Evolutionary conservation across 768 basidiomycete species (phyloP), one percentile per base, ranked within the genome.

Genomic region (Mycena vitilis): DNA sequence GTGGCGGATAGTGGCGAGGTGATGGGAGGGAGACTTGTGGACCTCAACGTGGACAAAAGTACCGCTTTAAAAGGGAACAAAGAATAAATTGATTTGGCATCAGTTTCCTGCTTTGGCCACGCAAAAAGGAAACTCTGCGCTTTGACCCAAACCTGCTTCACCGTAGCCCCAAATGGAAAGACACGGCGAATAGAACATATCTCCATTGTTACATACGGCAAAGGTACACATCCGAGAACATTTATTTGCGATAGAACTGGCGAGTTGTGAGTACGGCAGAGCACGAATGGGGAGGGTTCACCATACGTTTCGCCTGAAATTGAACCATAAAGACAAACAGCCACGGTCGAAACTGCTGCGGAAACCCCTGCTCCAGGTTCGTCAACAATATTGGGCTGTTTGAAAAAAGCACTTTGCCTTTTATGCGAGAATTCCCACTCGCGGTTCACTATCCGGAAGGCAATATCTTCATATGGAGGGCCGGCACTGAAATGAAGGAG

Each of bases 351-450:
- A 99, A 73, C 94, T 95, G 77, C 95, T 95, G 56, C 96, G 87
- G 86, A 99, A 99, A 18, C 98, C 98, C 69, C 95, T 97, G 71
- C 15, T 48, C 42, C 44, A 13, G 37, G 45, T 51, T 56, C 53
- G 66, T 63, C 30, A 48, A 34, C 37, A 49, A 52, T 71, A 56
- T 44, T 36, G 5, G 53, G 45, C 37, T 15, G 54, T 22, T 37
- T n/a, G n/a, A 54, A 45, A 54, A 38, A 51, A 37, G 13, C 25
- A 25, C 37, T 61, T 40, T 77, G 94, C 95, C 95, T 89, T 84
- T 97, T 98, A 76, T 99, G 96, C 45, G 95, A 96, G 79, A 94
- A 97, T 74, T 99, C 98, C 98, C 98, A 99, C 78, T 98, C 96
- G 61, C 95, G 88, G 74, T 98, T 95, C 66, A 99, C 97, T 68